Base-by-base conservation (phyloP, 768 basidiomycete genomes). In the Cyclocybe aegerita region DNA sequence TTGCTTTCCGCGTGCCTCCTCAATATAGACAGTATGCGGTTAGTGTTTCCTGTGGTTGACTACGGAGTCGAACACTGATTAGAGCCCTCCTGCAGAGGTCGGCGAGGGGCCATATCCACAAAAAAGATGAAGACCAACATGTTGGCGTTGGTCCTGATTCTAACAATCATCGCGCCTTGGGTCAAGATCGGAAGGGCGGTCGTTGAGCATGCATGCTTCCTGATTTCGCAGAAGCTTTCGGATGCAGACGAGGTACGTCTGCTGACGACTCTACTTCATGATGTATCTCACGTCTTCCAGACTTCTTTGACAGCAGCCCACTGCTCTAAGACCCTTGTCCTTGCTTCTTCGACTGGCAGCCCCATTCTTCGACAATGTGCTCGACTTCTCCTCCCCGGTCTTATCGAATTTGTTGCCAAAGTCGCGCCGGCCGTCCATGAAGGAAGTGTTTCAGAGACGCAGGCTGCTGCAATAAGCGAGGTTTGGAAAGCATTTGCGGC, bases 11-110 rank as follows among this genome's bases (percentile, higher is more conserved):
- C 86, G 0, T 93, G 91, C 61, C 69, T 98, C 32, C 72, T 86
- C 42, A 90, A 96, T 61, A 77, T 98, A 16, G 95, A 98, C 60
- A 90, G 86, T 53, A 93, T 97, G 88, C 81, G 93, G 93, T 93
- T 44, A 52, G 84, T 56, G 15, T 10, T 54, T 36, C 12, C 39
- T 41, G 40, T 46, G 29, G 7, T 42, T 9, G 4, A 32, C 30
- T 36, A 32, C 9, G 4, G 30, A 15, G 9, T 39, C 42, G 16
- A 46, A 32, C 43, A 17, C 17, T 16, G 17, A 15, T 41, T n/a
- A 54, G 37, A 47, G 44, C 14, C 14, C 38, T 17, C 10, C 38
- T 48, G 33, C 54, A 96, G 95, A 35, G 89, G 90, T 8, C 86
- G 96, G 41, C 77, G 84, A 51, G 95, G 93, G 0, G 58, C 76